These are phyloP conservation scores for Dillenia suffruticosa DNA, from an alignment of 164 flowering plant species.

Conservation along the genomic window DNA sequence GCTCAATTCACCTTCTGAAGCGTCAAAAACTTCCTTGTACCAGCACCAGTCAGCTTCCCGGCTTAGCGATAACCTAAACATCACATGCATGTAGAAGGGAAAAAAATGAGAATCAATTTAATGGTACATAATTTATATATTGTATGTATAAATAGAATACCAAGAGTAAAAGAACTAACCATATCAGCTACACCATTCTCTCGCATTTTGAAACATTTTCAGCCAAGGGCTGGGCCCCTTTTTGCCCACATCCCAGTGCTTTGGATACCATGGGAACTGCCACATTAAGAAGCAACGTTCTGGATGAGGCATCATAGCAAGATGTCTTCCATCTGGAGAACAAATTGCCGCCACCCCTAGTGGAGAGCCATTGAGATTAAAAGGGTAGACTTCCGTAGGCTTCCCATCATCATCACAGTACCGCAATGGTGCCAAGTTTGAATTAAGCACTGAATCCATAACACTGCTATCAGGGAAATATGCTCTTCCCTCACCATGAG, in stretches of 20 bases:
- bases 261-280: slow-evolving; percentile 97
- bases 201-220: slow-evolving; percentile 84
- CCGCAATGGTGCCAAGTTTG: slow-evolving; percentile 73
- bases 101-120: too few species aligned
- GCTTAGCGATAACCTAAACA: too few species aligned
- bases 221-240: slow-evolving; percentile 94
- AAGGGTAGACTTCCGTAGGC: slow-evolving; percentile 74
- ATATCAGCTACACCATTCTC: slow-evolving; percentile 73
- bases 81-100: too few species aligned
- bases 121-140: too few species aligned
- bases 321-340: slow-evolving; percentile 94
- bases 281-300: slow-evolving; percentile 97
- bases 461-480: slow-evolving; percentile 78
- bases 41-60: too few species aligned
- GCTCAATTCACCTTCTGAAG: too few species aligned
- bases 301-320: slow-evolving; percentile 99
- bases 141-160: too few species aligned
- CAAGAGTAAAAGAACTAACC: background rate
- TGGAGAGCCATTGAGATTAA: slow-evolving; percentile 90
- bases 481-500: slow-evolving; percentile 97
- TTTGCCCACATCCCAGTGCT: slow-evolving; percentile 72
- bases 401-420: slow-evolving; percentile 86
- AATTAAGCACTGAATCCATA: slow-evolving; percentile 37
- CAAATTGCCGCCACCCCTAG: slow-evolving; percentile 86
- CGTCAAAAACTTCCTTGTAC: too few species aligned